A percentile compares a stretch with the other conserved stretches of the same genome.
These are phyloP conservation scores for Ophiorrhiza pumila DNA, from an alignment of 257 asterid genomes.

Conservation along the genomic window DNA sequence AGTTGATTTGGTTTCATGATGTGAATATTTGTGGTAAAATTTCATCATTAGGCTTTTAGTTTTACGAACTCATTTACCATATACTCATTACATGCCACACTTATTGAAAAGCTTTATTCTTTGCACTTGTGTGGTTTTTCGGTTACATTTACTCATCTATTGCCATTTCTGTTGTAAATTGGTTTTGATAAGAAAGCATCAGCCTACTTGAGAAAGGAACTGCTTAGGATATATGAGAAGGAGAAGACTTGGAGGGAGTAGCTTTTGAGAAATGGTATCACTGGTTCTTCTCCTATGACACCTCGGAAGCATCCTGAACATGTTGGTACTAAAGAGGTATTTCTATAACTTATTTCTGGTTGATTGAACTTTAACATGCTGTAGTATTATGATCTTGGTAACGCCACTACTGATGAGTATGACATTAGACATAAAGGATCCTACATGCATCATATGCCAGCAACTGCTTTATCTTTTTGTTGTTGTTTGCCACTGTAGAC, in stretches of 20 bases:
- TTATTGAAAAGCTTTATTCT: neutral
- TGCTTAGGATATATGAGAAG: slow-evolving; percentile 56
- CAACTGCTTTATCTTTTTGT: slow-evolving; percentile 85
- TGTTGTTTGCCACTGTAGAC: slow-evolving; percentile 81
- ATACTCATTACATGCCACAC: neutral
- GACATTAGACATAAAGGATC: slow-evolving; percentile 56
- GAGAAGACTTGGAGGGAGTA: slow-evolving; percentile 82
- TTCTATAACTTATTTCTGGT: neutral
- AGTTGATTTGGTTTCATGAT: neutral
- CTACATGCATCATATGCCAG: slow-evolving; percentile 84
- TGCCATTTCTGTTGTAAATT: slow-evolving; percentile 45
- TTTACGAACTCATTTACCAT: neutral
- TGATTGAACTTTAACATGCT: slow-evolving; percentile 14
- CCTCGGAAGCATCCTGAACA: slow-evolving; percentile 64
- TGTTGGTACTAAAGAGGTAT: slow-evolving; percentile 88
- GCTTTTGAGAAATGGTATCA: slow-evolving; percentile 78
- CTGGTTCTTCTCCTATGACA: slow-evolving; percentile 60
- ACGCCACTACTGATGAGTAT: slow-evolving; percentile 26
- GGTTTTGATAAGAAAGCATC: slow-evolving; percentile 60
- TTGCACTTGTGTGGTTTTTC: neutral
- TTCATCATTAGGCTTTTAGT: neutral
- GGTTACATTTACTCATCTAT: slow-evolving; percentile 19
- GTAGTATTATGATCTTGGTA: slow-evolving; percentile 5
- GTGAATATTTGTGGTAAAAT: neutral
- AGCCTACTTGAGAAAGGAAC: slow-evolving; percentile 56